These are phyloP conservation scores for Pulveroboletus sp. DNA, from an alignment of 768 basidiomycete genomes.

Conservation along the genomic window DNA sequence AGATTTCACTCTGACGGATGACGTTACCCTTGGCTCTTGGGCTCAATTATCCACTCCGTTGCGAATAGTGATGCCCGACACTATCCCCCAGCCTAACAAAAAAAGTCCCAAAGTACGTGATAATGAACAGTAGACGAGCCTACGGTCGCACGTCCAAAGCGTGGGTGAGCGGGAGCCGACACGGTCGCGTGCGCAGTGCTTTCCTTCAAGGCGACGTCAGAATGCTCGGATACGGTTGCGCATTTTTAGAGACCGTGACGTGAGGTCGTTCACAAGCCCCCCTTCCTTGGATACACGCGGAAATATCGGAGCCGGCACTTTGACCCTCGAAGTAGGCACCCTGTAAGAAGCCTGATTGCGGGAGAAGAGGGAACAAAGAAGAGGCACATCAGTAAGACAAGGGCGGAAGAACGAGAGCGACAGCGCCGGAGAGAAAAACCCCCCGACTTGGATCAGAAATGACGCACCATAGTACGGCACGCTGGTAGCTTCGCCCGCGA, in stretches of 20 bases:
- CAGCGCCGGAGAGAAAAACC: background rate
- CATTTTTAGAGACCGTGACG: conserved; percentile 26
- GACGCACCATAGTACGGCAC: conserved; percentile 51
- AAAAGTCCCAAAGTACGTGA: too few relatives aligned
- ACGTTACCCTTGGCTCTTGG: too few relatives aligned
- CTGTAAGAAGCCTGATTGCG: conserved; percentile 46
- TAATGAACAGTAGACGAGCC: too few relatives aligned
- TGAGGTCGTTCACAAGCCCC: conserved; percentile 25
- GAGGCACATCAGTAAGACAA: background rate
- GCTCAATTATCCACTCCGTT: too few relatives aligned
- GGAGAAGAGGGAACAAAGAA: background rate
- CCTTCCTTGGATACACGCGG: conserved; percentile 35
- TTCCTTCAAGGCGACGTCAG: conserved; percentile 6
- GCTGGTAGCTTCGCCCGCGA: conserved; percentile 60
- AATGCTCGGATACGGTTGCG: conserved; percentile 27
- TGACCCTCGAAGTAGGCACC: conserved; percentile 55
- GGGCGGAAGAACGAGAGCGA: background rate
- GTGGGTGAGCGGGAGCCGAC: too few relatives aligned
- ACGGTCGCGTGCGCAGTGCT: too few relatives aligned
- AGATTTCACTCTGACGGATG: too few relatives aligned
- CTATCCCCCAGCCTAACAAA: too few relatives aligned
- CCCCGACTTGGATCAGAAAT: background rate
- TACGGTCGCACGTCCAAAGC: too few relatives aligned
- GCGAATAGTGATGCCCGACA: too few relatives aligned
- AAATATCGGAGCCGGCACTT: conserved; percentile 36